These are phyloP conservation scores for Tuber melanosporum DNA, from an alignment of 495 filamentous ascomycete species.

Conservation along the genomic window DNA sequence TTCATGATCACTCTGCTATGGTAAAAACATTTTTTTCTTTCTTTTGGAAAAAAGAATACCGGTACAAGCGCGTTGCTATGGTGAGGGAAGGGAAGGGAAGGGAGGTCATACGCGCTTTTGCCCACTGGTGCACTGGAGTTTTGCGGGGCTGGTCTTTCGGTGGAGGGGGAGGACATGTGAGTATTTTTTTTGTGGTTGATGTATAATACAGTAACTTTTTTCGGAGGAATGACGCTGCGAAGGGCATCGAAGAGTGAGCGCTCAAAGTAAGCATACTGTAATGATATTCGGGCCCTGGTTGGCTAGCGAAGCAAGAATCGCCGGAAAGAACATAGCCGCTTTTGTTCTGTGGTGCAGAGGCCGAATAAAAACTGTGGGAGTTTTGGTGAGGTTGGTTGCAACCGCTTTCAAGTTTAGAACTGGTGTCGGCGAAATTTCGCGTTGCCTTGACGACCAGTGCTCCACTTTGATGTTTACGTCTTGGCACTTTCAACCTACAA, in stretches of 20 bases:
- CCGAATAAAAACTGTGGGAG: neutral
- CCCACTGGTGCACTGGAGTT: neutral
- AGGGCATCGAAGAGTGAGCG: neutral
- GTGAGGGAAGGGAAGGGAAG: neutral
- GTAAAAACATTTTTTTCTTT: neutral
- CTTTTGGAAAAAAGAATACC: neutral
- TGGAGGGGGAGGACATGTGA: neutral
- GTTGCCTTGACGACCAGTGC: neutral
- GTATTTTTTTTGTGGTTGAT: too few relatives aligned
- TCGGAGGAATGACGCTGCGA: neutral
- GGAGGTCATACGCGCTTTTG: neutral
- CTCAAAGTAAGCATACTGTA: neutral
- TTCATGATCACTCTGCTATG: neutral
- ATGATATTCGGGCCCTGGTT: neutral
- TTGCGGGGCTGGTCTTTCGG: neutral
- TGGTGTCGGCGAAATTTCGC: neutral
- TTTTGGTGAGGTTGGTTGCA: neutral
- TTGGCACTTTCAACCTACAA: constrained; percentile 3
- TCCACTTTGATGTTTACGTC: neutral
- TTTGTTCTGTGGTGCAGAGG: neutral
- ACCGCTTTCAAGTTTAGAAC: neutral
- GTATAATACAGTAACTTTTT: neutral
- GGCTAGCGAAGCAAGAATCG: neutral
- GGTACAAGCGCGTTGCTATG: neutral
- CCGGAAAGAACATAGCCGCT: neutral